Evolutionary conservation across 1,139 yeast genomes (phyloP).

Genomic region (Suhomyces panamericanus): DNA sequence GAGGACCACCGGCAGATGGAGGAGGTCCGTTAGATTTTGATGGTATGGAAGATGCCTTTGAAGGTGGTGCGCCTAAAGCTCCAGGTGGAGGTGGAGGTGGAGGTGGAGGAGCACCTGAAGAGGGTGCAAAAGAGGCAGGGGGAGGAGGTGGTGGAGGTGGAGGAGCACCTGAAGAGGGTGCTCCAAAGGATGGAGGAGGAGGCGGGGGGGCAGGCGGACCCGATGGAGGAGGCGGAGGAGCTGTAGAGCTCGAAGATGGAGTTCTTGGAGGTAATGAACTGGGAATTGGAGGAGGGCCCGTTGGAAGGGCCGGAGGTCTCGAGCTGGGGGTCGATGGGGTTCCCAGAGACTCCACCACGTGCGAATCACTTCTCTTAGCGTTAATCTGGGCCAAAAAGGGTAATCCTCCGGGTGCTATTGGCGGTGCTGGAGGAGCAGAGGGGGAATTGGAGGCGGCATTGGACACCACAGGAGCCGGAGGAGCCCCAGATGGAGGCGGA

Average conservation of each 20-base stretch:
- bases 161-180: constrained; percentile 2
- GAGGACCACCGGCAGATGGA: constrained; percentile 26
- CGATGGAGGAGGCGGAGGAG: constrained; percentile 16
- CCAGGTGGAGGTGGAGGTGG: background rate
- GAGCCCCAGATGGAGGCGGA: constrained; percentile 11
- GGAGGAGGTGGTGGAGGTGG: constrained; percentile 11
- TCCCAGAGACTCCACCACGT: constrained; percentile 31
- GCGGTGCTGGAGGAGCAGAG: constrained; percentile 11
- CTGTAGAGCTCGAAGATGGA: constrained; percentile 6
- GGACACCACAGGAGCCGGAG: constrained; percentile 7
- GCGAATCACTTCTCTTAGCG: constrained; percentile 37
- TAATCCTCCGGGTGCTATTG: constrained; percentile 27
- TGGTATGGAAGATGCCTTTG: background rate
- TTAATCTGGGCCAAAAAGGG: constrained; percentile 48
- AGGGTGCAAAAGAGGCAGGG: background rate
- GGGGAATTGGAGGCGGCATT: constrained; percentile 5
- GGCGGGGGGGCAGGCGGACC: constrained; percentile 18
- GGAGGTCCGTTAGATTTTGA: constrained; percentile 10
- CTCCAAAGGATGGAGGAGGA: constrained; percentile 16
- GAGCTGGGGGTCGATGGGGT: background rate
- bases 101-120: too few relatives aligned
- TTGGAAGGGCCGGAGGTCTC: constrained; percentile 12
- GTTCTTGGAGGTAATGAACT: constrained; percentile 9
- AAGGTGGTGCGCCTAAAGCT: background rate
- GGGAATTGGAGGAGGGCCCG: constrained; percentile 7